Evolutionary conservation across 2,329 filamentous ascomycete species (phyloP).

Genomic region (Amylocarpus encephaloides): DNA sequence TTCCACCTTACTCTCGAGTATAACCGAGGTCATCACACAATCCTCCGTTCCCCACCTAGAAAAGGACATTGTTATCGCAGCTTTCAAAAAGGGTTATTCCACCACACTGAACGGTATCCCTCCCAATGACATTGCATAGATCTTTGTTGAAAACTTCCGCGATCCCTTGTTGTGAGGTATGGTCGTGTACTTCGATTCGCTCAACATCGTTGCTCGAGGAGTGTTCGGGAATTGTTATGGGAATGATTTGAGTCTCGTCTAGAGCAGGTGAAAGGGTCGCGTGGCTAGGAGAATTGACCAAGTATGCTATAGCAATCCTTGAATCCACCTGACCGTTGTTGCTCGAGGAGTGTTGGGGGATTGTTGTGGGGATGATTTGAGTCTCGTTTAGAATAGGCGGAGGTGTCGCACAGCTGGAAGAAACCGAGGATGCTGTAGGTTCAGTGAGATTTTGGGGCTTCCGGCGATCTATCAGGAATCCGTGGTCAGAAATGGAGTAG

Average conservation of each 20-base stretch:
- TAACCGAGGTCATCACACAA: constrained; percentile 10
- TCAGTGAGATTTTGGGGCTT: not conserved
- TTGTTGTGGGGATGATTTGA: no score
- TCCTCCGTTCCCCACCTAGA: constrained; percentile 4
- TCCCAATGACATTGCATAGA: constrained; percentile 4
- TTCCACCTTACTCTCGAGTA: constrained; percentile 8
- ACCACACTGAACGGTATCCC: constrained; percentile 1
- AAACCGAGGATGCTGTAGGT: no score
- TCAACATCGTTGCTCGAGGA: not conserved
- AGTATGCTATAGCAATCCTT: no score
- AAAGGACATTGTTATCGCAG: constrained; percentile 7
- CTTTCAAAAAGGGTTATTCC: constrained; percentile 4
- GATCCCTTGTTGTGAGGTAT: constrained; percentile 7
- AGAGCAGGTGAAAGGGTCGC: no score
- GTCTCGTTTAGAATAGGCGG: not conserved
- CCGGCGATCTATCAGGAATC: not conserved
- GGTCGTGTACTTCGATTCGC: not conserved
- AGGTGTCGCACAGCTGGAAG: not conserved
- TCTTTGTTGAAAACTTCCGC: constrained; percentile 2
- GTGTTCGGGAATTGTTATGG: not conserved
- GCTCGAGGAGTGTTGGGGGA: no score
- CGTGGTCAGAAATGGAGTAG: constrained; percentile 1
- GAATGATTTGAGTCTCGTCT: not conserved
- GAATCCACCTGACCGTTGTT: no score
- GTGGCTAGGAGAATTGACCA: no score